These are phyloP conservation scores for Amylocarpus encephaloides DNA, from an alignment of 2,329 filamentous ascomycete genomes.

Conservation along the genomic window DNA sequence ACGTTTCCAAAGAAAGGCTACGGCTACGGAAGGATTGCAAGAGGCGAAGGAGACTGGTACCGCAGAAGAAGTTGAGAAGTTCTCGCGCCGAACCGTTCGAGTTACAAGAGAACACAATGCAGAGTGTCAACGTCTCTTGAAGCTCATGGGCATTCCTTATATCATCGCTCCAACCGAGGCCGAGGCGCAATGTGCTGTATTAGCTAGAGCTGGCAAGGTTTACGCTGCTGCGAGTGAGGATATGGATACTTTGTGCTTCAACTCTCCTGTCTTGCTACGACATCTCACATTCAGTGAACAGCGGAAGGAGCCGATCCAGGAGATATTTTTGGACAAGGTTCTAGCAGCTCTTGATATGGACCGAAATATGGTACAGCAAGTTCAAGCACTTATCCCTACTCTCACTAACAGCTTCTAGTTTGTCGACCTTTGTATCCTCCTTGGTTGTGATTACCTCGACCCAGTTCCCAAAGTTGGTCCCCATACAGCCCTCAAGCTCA, in stretches of 20 bases:
- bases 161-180: constrained; percentile 95
- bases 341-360: constrained; percentile 87
- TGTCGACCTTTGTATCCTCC: constrained; percentile 93
- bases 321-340: constrained; percentile 83
- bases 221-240: constrained; percentile 96
- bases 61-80: constrained; percentile 96
- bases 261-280: constrained; percentile 81
- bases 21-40: constrained; percentile 82
- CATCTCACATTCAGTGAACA: constrained; percentile 97
- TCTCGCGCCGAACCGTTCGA: constrained; percentile 83
- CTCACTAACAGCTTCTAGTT: constrained; percentile 52
- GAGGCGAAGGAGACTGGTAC: constrained; percentile 97
- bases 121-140: constrained; percentile 85
- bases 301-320: constrained; percentile 94
- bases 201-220: constrained; percentile 88
- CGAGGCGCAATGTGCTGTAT: constrained; percentile 88
- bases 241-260: constrained; percentile 97
- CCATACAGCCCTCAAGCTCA: constrained; percentile 84
- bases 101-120: constrained; percentile 96
- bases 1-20: constrained; percentile 89
- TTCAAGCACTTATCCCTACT: neutral
- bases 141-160: constrained; percentile 93
- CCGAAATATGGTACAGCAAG: constrained; percentile 59
- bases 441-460: constrained; percentile 96
- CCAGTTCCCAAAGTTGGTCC: constrained; percentile 93